Percentiles rank a stretch among this genome's conserved stretches.
These are phyloP conservation scores for Leucocoprinus leucothites DNA, from an alignment of 768 basidiomycete genomes.

Conservation along the genomic window DNA sequence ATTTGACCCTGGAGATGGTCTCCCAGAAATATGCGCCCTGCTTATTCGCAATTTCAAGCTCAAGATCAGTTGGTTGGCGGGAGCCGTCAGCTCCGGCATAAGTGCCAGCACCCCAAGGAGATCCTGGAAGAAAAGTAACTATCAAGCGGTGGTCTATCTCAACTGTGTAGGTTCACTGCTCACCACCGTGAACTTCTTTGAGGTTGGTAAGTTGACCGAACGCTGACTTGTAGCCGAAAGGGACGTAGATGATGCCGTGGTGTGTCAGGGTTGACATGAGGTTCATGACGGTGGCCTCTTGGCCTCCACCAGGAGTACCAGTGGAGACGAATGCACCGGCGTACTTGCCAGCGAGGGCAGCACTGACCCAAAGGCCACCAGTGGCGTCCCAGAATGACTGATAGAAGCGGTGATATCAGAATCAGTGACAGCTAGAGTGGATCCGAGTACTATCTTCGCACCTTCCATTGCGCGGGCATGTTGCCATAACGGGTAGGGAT, in stretches of 20 bases:
- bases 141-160: too few species aligned
- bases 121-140: conserved; percentile 40
- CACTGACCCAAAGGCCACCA: conserved; percentile 58
- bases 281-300: conserved; percentile 55
- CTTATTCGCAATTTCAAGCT: conserved; percentile 45
- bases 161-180: conserved; percentile 18
- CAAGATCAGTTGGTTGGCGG: conserved; percentile 46
- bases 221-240: conserved; percentile 62
- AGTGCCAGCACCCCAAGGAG: conserved; percentile 77
- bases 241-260: conserved; percentile 71
- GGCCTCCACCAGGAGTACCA: conserved; percentile 76
- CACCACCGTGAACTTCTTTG: conserved; percentile 56
- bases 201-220: conserved; percentile 39
- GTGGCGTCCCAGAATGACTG: conserved; percentile 77
- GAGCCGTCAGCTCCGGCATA: conserved; percentile 43
- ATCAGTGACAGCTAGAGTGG: not conserved
- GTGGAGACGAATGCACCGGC: conserved; percentile 74
- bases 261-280: conserved; percentile 61
- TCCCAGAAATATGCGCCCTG: conserved; percentile 57
- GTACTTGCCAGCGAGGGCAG: conserved; percentile 70
- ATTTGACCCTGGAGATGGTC: conserved; percentile 24
- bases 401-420: not conserved
- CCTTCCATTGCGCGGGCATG: conserved; percentile 60
- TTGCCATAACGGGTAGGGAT: conserved; percentile 76
- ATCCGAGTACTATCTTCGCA: not conserved